Evolutionary conservation across 495 filamentous ascomycete genomes (phyloP).

Genomic region (Penicillium turbatum): DNA sequence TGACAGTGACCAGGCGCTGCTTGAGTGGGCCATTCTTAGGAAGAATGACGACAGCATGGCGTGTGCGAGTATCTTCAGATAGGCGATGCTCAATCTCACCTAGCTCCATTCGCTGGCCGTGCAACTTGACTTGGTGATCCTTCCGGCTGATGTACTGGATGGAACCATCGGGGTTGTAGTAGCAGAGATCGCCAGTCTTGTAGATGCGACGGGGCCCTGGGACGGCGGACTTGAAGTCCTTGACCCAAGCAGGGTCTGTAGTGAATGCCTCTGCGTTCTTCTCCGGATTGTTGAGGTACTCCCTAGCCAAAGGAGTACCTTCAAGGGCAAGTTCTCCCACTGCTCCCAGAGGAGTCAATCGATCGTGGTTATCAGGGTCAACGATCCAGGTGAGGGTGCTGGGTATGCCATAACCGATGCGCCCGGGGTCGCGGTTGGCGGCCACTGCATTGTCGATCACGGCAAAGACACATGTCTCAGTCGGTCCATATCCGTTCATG

Average conservation of each 20-base stretch:
- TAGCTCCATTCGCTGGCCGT: conserved; percentile 65
- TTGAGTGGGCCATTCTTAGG: conserved; percentile 38
- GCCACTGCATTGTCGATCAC: conserved; percentile 33
- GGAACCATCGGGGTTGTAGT: conserved; percentile 51
- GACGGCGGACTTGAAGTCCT: conserved; percentile 18
- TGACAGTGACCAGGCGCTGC: conserved; percentile 40
- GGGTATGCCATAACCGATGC: conserved; percentile 47
- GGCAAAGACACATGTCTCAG: conserved; percentile 46
- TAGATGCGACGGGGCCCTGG: conserved; percentile 37
- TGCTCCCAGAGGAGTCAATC: conserved; percentile 48
- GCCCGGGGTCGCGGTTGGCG: conserved; percentile 33
- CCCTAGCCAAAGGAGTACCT: conserved; percentile 45
- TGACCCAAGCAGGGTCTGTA: conserved; percentile 33
- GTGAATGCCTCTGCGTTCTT: conserved; percentile 50
- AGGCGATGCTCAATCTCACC: conserved; percentile 47
- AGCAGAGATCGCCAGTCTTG: conserved; percentile 49
- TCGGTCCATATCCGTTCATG: conserved; percentile 58
- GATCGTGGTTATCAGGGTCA: conserved; percentile 45
- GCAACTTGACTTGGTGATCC: conserved; percentile 63
- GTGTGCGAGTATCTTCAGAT: conserved; percentile 27
- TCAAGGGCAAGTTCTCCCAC: conserved; percentile 52
- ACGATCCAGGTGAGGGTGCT: conserved; percentile 53
- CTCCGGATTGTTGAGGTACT: conserved; percentile 50
- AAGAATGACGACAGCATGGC: conserved; percentile 47
- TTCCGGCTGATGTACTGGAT: conserved; percentile 55